A percentile compares a stretch with the other conserved stretches of the same genome.
Evolutionary conservation across 345 rosid genomes (phyloP).

Genomic region (Populus pruinosa): DNA sequence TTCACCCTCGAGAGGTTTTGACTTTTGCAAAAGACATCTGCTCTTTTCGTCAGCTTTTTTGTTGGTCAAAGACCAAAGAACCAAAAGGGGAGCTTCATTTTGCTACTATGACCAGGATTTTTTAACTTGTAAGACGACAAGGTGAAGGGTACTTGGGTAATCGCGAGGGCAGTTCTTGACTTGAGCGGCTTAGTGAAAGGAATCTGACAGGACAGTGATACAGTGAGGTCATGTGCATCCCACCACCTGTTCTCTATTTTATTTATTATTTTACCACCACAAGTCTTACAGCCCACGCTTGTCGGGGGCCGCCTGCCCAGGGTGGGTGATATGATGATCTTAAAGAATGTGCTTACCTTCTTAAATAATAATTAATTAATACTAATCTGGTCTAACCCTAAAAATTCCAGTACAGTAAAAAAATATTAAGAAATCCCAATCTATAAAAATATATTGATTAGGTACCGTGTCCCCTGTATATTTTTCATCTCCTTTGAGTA

Average conservation of each 20-base stretch:
- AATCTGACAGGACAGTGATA: conserved; percentile 1
- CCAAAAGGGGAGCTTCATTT: background rate
- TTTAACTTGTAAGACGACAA: background rate
- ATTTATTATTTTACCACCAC: background rate
- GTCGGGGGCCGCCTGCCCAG: conserved; percentile 19
- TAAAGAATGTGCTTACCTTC: background rate
- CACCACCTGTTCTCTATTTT: conserved; percentile 4
- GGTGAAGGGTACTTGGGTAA: conserved; percentile 13
- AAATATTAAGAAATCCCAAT: too few species aligned
- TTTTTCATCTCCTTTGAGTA: too few species aligned
- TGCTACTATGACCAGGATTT: background rate
- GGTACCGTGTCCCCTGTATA: too few species aligned
- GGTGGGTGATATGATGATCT: conserved; percentile 9
- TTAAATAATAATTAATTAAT: background rate
- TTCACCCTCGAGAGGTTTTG: background rate
- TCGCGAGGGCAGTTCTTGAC: conserved; percentile 9
- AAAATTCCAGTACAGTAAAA: background rate
- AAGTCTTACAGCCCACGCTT: conserved; percentile 26
- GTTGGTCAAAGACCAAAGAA: background rate
- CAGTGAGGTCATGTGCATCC: conserved; percentile 35
- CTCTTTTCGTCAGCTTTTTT: background rate
- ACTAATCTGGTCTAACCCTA: background rate
- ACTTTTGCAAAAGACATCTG: too few species aligned
- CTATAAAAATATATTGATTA: too few species aligned
- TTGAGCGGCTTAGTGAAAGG: conserved; percentile 18